phyloP scores from a whole-genome alignment of 108 stramenopile genomes.

The Skeletonema grethae region DNA sequence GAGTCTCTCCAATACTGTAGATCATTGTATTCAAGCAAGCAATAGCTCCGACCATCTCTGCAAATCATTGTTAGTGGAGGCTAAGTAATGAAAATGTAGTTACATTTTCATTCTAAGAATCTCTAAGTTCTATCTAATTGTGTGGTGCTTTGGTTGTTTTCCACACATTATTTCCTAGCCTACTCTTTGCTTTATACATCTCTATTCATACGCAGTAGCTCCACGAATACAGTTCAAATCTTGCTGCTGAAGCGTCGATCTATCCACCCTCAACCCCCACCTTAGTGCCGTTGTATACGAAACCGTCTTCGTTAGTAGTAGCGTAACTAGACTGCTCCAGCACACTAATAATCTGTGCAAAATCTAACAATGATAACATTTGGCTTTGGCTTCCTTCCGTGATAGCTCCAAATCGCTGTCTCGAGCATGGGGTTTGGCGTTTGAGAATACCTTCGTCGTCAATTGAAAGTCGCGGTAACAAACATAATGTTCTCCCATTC shows the following conservation, averaged over 20 bases:
- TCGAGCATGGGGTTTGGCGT: slow-evolving; percentile 22
- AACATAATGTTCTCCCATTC: slow-evolving; percentile 44
- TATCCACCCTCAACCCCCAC: neutral
- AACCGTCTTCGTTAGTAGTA: neutral
- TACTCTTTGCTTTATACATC: neutral
- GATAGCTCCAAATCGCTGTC: slow-evolving; percentile 32
- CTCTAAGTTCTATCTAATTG: no score
- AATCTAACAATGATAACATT: slow-evolving; percentile 44
- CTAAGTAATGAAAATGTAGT: slow-evolving; percentile 2
- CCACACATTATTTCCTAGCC: neutral
- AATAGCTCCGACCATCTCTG: no score
- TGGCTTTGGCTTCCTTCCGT: slow-evolving; percentile 18
- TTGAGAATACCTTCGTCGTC: slow-evolving; percentile 41
- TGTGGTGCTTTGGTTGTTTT: no score
- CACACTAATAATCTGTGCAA: slow-evolving; percentile 31
- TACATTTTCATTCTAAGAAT: neutral
- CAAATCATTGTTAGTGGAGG: no score
- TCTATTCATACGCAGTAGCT: neutral
- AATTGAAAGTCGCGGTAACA: slow-evolving; percentile 35
- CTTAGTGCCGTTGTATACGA: neutral
- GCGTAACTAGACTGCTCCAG: slow-evolving; percentile 22
- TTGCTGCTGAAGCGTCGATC: neutral
- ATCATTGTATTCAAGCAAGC: no score
- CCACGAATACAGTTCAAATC: neutral
- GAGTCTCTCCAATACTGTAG: no score